Percentiles rank a stretch among this genome's conserved stretches.
These are phyloP conservation scores for Colletotrichum tabaci DNA, from an alignment of 2,329 filamentous ascomycete genomes.

Conservation along the genomic window DNA sequence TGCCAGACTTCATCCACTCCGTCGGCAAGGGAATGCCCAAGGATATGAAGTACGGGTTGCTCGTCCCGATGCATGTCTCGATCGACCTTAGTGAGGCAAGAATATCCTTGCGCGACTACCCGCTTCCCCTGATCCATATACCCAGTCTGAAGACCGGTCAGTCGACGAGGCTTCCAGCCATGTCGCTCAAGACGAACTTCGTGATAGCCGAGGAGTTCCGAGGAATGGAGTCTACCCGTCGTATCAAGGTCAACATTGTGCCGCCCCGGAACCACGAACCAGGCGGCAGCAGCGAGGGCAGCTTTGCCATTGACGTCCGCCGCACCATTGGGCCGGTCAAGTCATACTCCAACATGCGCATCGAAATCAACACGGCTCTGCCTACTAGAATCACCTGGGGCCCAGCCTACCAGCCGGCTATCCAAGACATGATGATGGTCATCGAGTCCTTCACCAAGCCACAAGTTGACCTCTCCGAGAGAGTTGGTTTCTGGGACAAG, in stretches of 20 bases:
- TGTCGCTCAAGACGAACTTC: constrained; percentile 90
- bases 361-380: constrained; percentile 93
- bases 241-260: constrained; percentile 87
- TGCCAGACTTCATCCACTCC: constrained; percentile 86
- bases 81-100: constrained; percentile 92
- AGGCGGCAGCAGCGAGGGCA: constrained; percentile 68
- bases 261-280: constrained; percentile 77
- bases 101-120: constrained; percentile 92
- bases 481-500: constrained; percentile 99
- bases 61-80: constrained; percentile 91
- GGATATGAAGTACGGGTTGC: constrained; percentile 89
- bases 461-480: constrained; percentile 91
- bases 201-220: constrained; percentile 96
- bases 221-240: constrained; percentile 82
- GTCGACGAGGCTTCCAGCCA: constrained; percentile 82
- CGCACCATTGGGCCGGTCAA: constrained; percentile 96
- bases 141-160: constrained; percentile 86
- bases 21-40: constrained; percentile 98
- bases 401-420: constrained; percentile 95
- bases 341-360: constrained; percentile 91
- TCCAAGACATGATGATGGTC: constrained; percentile 99
- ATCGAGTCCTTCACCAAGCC: constrained; percentile 98
- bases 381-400: constrained; percentile 97
- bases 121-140: constrained; percentile 91
- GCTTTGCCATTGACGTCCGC: constrained; percentile 88